A percentile compares a stretch with the other conserved stretches of the same genome.
phyloP scores from a whole-genome alignment of 371 early-diverging fungal genomes.

The Mortierella sp. region DNA sequence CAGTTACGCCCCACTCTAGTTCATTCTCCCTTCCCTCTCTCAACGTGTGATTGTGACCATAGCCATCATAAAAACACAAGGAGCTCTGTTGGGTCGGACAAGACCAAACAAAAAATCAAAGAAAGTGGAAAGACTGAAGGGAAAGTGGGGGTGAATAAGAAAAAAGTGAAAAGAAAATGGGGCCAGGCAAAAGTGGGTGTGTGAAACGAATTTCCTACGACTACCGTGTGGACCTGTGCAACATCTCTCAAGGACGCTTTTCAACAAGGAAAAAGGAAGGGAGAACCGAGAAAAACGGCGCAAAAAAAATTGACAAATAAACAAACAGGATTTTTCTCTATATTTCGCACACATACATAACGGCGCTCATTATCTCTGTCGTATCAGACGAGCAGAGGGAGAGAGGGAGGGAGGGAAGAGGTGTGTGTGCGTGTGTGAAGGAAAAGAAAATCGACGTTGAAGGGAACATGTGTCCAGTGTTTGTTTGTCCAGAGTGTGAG shows the following conservation, averaged over 20 bases:
- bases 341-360: background rate
- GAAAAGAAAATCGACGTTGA: too few relatives aligned
- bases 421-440: background rate
- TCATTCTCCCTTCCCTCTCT: background rate
- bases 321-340: background rate
- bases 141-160: background rate
- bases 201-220: too few relatives aligned
- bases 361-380: background rate
- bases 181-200: too few relatives aligned
- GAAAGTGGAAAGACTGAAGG: background rate
- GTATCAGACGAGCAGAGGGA: background rate
- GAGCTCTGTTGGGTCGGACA: background rate
- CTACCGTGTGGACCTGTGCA: too few relatives aligned
- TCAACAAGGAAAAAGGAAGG: too few relatives aligned
- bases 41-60: background rate
- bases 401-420: background rate
- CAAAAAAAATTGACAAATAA: background rate
- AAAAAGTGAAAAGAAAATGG: too few relatives aligned
- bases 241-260: too few relatives aligned
- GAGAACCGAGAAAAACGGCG: background rate
- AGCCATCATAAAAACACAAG: background rate
- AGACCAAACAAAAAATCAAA: background rate
- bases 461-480: slow-evolving; percentile 10
- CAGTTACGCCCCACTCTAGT: background rate
- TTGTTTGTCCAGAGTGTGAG: background rate